Evolutionary conservation across 73 alveolate genomes (phyloP).

Genomic region (Paramecium pentaurelia): DNA sequence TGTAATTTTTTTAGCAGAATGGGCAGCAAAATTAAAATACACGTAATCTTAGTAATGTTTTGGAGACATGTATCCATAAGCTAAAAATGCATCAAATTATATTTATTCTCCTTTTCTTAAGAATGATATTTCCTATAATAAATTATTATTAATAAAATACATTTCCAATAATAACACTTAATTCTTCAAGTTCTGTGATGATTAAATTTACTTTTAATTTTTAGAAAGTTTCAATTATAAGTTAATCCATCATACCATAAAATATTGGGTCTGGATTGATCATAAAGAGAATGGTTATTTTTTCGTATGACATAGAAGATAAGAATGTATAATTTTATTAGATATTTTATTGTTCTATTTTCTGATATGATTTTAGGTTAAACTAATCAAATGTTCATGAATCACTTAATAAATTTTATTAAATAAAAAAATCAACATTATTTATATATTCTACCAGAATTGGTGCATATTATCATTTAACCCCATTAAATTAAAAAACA

Average conservation of each 20-base stretch:
- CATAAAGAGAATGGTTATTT: background rate
- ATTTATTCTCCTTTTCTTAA: background rate
- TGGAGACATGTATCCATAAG: background rate
- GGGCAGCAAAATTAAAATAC: slow-evolving; percentile 2
- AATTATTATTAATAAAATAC: background rate
- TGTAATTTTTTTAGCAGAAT: background rate
- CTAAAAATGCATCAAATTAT: slow-evolving; percentile 17
- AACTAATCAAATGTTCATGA: background rate
- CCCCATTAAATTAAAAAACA: background rate
- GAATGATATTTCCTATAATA: background rate
- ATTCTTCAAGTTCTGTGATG: background rate
- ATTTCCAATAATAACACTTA: background rate
- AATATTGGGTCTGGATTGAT: background rate
- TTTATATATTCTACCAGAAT: slow-evolving; percentile 10
- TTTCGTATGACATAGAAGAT: background rate
- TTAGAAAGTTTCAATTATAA: background rate
- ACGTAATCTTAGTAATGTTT: background rate
- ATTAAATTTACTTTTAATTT: background rate
- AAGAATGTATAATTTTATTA: background rate
- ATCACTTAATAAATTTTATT: background rate
- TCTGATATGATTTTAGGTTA: background rate
- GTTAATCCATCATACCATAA: background rate
- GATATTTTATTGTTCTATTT: background rate
- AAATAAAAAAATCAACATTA: slow-evolving; percentile 36
- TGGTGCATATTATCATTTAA: background rate